Conservation (phyloP, 2,329 filamentous ascomycete species). For the Arthroderma sp. region DNA sequence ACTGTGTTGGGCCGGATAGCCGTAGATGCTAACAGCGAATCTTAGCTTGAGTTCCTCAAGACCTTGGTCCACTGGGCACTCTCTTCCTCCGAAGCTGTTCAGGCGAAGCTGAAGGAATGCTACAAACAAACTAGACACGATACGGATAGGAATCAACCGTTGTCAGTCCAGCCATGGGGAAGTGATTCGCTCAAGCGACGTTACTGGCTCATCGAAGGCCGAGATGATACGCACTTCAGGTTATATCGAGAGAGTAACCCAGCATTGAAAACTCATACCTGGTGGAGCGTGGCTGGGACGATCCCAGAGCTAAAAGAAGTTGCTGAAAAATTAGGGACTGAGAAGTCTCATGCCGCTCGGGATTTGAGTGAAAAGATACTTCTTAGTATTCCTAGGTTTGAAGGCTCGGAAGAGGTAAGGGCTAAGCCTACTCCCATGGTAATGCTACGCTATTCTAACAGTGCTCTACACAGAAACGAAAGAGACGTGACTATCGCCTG, state of each 20-base stretch:
- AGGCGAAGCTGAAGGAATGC: constrained; percentile 66
- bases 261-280: constrained; percentile 60
- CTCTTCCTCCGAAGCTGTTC: constrained; percentile 72
- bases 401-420: constrained; percentile 79
- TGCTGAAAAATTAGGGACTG: constrained; percentile 62
- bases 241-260: constrained; percentile 86
- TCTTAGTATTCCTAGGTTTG: constrained; percentile 74
- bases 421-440: neutral
- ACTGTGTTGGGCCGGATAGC: neutral
- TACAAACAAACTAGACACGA: constrained; percentile 81
- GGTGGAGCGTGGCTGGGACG: constrained; percentile 83
- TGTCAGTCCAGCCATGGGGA: constrained; percentile 85
- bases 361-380: constrained; percentile 65
- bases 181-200: constrained; percentile 78
- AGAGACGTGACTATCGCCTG: constrained; percentile 79
- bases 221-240: constrained; percentile 86
- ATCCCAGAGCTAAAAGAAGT: constrained; percentile 74
- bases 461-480: constrained; percentile 56
- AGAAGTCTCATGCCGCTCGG: constrained; percentile 69
- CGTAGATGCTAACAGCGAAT: constrained; percentile 4
- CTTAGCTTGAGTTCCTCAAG: constrained; percentile 66
- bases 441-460: neutral
- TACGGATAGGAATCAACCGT: constrained; percentile 65
- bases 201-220: constrained; percentile 87
- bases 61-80: constrained; percentile 80